phyloP scores from a whole-genome alignment of 1,139 yeast species.

The Arxiozyma bovina region DNA sequence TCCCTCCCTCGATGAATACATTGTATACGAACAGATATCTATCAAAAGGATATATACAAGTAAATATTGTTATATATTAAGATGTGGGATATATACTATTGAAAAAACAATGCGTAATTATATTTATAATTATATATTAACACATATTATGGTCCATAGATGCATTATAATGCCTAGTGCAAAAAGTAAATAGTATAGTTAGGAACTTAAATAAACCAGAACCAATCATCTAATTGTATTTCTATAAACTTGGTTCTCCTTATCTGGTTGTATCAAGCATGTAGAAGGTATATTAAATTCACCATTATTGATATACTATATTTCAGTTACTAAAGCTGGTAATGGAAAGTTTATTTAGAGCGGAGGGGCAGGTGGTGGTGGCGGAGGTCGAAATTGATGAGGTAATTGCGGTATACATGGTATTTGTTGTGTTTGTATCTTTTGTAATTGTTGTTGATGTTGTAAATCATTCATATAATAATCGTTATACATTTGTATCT shows the following conservation, averaged over 20 bases:
- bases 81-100: too few relatives aligned
- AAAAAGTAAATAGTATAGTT: too few relatives aligned
- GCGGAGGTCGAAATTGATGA: neutral
- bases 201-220: neutral
- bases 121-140: too few relatives aligned
- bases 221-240: neutral
- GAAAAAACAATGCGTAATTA: too few relatives aligned
- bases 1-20: too few relatives aligned
- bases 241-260: neutral
- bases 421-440: neutral
- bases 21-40: too few relatives aligned
- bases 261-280: neutral
- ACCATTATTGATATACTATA: neutral
- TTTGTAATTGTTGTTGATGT: neutral
- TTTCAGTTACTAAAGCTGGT: neutral
- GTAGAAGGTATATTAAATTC: neutral
- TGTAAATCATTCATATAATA: neutral
- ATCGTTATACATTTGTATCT: conserved; percentile 2
- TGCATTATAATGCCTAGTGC: too few relatives aligned
- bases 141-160: too few relatives aligned
- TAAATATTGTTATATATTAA: too few relatives aligned
- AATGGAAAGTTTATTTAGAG: neutral
- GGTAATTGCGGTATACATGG: neutral
- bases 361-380: neutral
- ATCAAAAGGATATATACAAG: too few relatives aligned